Percentiles rank a stretch among this genome's conserved stretches.
These are phyloP conservation scores for Pleurotus djamor DNA, from an alignment of 768 basidiomycete genomes.

Conservation along the genomic window DNA sequence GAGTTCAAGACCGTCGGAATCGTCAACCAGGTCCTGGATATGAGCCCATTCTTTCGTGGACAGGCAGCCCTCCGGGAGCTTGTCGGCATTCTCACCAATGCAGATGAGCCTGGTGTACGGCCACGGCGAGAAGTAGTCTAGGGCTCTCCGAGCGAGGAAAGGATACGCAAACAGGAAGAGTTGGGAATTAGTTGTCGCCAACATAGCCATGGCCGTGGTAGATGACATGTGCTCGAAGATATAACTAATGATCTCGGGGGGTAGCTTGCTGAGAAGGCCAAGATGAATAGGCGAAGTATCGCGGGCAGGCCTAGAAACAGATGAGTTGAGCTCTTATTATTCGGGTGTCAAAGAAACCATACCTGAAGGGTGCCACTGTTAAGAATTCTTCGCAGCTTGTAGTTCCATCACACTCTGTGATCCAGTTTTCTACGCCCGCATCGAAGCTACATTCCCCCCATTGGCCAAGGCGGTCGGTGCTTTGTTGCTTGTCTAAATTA, in stretches of 20 bases:
- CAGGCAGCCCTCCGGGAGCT: constrained; percentile 10
- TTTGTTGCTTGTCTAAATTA: not conserved
- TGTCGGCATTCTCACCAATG: constrained; percentile 9
- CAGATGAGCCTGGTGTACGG: constrained; percentile 8
- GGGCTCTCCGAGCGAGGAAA: not conserved
- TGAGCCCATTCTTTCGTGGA: not conserved
- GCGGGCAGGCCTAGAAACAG: no score
- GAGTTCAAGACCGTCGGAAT: not conserved
- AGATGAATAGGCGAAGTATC: not conserved
- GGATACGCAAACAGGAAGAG: not conserved
- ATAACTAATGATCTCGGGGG: not conserved
- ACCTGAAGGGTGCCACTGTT: not conserved
- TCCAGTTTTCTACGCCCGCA: not conserved
- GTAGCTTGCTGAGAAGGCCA: not conserved
- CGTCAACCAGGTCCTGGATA: not conserved
- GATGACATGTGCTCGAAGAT: not conserved
- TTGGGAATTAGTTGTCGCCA: not conserved
- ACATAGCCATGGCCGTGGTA: not conserved
- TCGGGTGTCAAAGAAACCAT: not conserved
- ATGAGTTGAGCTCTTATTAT: not conserved
- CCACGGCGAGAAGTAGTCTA: not conserved
- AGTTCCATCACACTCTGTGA: not conserved
- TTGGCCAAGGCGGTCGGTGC: not conserved
- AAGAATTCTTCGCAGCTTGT: not conserved
- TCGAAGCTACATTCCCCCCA: not conserved